Evolutionary conservation across 1,284 basidiomycete species (phyloP).

Genomic region (Trichosporon sp.): DNA sequence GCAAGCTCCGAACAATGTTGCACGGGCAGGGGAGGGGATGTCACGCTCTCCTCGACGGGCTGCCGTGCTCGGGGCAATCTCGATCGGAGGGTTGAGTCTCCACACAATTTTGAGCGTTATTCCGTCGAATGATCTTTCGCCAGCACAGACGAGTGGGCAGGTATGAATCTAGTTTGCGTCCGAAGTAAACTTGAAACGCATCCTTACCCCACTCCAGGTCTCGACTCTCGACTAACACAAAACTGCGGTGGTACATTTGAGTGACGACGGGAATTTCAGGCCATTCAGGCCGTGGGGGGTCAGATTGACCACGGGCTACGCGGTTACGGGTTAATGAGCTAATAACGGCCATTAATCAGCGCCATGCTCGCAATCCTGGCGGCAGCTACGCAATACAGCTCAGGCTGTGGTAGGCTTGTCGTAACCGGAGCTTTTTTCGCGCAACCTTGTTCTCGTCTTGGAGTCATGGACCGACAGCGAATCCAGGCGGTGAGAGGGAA

Average conservation of each 20-base stretch:
- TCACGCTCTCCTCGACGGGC: too few species aligned
- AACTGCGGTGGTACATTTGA: too few species aligned
- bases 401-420: background rate
- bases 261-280: too few species aligned
- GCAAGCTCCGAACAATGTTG: too few species aligned
- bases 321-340: background rate
- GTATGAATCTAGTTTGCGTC: background rate
- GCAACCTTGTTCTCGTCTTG: background rate
- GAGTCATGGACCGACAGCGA: background rate
- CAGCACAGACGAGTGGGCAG: background rate
- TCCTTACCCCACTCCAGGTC: background rate
- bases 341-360: background rate
- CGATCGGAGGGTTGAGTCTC: background rate
- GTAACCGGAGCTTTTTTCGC: background rate
- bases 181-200: background rate
- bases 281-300: too few species aligned
- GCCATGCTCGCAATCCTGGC: background rate
- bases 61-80: background rate
- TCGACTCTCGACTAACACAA: background rate
- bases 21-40: too few species aligned
- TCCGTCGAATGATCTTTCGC: background rate
- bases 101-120: background rate
- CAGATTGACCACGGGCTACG: too few species aligned
- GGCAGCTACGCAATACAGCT: background rate
- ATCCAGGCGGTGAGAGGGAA: background rate